Base-by-base conservation (phyloP, 306 rosid genomes). In the Parietaria judaica region DNA sequence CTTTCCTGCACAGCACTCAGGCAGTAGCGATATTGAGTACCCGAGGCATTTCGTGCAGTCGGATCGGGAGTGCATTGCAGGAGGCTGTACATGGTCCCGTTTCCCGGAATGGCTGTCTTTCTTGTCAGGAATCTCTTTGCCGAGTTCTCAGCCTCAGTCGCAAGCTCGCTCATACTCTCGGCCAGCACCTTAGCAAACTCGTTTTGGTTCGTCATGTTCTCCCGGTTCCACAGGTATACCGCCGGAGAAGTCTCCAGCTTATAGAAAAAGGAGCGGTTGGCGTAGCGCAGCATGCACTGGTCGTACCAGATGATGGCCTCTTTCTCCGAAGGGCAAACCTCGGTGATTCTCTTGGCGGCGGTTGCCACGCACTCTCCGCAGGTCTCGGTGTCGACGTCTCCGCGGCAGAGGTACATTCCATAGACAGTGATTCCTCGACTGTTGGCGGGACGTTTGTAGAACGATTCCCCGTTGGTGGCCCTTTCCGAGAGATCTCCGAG, bases 11-110 rank as follows among this genome's bases (percentile, higher is more conserved):
- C 76, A 75, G 31, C 76, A 75, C 12, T n/a, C n/a, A n/a, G n/a
- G n/a, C 0, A 1, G 6, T 9, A 4, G 1, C 54, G 14, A 3
- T 1, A 55, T 62, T 14, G 53, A 68, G 0, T 2, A 7, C 6
- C 0, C 1, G 9, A 76, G 34, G 14, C 80, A 76, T 0, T 0
- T 3, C 4, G 8, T 35, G 35, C 80, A 76, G 3, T 52, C 62
- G 1, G 2, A 1, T 76, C 76, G 63, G 51, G 63, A 9, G 73
- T 71, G 63, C 80, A 76, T 66, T 70, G 80, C 43, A 72, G 34
- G 3, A 66, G 45, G 34, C 17, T 65, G 71, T 70, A 70, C 31
- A 76, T 7, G 3, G 7, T 38, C 45, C 8, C 10, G 0, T 17
- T 51, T 11, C 0, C 16, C 9, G 15, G 15, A 3, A 56, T 11